Conservation (phyloP, 176 grass and related monocot genomes). For the Oryza brachyantha region DNA sequence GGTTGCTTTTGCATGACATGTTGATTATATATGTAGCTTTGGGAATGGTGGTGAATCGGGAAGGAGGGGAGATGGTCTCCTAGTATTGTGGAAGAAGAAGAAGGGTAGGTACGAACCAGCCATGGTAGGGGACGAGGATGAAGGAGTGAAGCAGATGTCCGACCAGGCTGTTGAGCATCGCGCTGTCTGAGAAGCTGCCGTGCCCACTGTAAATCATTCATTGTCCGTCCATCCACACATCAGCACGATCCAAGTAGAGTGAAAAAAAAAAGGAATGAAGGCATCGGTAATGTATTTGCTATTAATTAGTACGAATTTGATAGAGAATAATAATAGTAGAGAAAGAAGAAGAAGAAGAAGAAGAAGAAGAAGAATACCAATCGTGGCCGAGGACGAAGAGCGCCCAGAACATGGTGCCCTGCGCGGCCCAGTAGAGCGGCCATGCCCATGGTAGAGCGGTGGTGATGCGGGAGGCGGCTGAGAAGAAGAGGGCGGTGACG, state of each 20-base stretch:
- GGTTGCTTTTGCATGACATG: too few relatives aligned
- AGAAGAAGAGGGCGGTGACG: constrained; percentile 29
- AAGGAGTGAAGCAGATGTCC: constrained; percentile 71
- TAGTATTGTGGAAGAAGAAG: too few relatives aligned
- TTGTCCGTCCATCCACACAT: too few relatives aligned
- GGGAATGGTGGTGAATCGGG: too few relatives aligned
- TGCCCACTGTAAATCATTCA: constrained; percentile 48
- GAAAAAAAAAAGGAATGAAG: too few relatives aligned
- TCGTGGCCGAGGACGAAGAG: constrained; percentile 95
- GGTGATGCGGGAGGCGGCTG: not conserved
- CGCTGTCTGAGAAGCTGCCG: constrained; percentile 78
- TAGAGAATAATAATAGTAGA: not conserved
- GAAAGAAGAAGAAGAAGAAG: not conserved
- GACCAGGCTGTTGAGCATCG: constrained; percentile 54
- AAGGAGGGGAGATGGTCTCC: too few relatives aligned
- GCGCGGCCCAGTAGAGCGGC: constrained; percentile 79
- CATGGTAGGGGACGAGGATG: constrained; percentile 90
- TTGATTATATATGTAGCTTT: too few relatives aligned
- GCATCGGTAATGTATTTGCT: too few relatives aligned
- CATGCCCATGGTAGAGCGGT: not conserved
- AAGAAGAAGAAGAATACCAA: constrained; percentile 23
- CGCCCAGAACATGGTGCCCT: constrained; percentile 97
- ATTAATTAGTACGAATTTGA: too few relatives aligned
- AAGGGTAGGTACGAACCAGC: too few relatives aligned
- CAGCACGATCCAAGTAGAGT: too few relatives aligned